These are phyloP conservation scores for Dendrobium catenatum DNA, from an alignment of 106 monocot genomes.

Conservation along the genomic window DNA sequence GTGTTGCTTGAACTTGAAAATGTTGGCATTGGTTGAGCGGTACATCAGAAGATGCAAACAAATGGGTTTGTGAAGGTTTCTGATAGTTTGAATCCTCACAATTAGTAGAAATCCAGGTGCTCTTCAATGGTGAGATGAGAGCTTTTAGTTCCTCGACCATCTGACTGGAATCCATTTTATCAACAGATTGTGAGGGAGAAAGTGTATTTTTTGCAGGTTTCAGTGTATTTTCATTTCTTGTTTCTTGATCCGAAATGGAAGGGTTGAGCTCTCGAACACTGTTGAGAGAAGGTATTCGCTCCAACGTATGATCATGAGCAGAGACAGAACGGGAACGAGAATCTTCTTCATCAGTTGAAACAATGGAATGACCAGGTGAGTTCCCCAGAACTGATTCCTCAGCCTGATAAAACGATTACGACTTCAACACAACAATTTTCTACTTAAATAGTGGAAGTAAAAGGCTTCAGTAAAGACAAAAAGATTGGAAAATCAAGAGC, in stretches of 20 bases:
- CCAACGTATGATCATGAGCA: constrained; percentile 9
- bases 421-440: background rate
- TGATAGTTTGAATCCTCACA: constrained; percentile 1
- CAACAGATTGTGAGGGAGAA: constrained; percentile 11
- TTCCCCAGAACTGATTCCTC: constrained; percentile 7
- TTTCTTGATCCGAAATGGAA: constrained; percentile 12
- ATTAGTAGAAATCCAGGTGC: constrained; percentile 21
- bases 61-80: background rate
- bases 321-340: background rate
- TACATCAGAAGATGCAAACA: constrained; percentile 10
- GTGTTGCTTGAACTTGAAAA: constrained; percentile 11
- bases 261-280: constrained; percentile 15
- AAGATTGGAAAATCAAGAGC: no score
- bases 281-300: constrained; percentile 19
- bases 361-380: background rate
- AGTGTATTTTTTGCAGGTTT: constrained; percentile 9
- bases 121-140: constrained; percentile 15
- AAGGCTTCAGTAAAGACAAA: no score
- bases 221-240: background rate
- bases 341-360: constrained; percentile 9
- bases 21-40: constrained; percentile 20
- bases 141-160: constrained; percentile 9
- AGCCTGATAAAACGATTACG: constrained; percentile 15
- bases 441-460: no score
- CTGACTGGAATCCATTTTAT: background rate